Evolutionary conservation across 176 grass and related monocot genomes (phyloP).

Genomic region (Carex parvula): DNA sequence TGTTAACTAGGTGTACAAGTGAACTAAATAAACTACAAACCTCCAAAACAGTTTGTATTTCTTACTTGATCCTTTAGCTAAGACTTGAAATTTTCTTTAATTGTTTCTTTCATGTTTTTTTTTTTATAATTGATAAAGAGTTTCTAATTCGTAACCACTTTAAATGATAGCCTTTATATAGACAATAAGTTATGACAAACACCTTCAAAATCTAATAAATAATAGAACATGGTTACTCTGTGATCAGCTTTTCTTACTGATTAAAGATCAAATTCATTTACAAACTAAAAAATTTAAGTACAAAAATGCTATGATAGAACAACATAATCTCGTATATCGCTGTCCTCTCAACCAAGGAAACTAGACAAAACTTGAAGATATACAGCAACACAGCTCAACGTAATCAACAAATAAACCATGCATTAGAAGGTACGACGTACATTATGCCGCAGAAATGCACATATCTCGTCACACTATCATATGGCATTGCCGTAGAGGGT

Average conservation of each 20-base stretch:
- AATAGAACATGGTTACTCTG: too few relatives aligned
- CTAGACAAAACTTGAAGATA: background rate
- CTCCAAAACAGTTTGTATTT: too few relatives aligned
- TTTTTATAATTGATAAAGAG: too few relatives aligned
- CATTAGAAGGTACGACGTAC: background rate
- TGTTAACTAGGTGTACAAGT: too few relatives aligned
- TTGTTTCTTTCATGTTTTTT: too few relatives aligned
- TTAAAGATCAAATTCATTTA: background rate
- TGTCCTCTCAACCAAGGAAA: background rate
- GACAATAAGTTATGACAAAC: background rate
- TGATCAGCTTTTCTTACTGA: background rate
- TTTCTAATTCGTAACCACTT: background rate
- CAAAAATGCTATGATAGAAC: background rate
- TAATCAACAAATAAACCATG: background rate
- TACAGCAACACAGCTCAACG: background rate
- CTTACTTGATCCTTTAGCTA: too few relatives aligned
- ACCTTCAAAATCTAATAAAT: background rate
- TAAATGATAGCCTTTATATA: background rate
- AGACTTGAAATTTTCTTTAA: too few relatives aligned
- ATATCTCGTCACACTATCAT: background rate
- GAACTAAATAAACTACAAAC: too few relatives aligned
- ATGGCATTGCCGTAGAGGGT: conserved; percentile 8
- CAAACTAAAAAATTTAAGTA: background rate
- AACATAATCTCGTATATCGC: background rate
- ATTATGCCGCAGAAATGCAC: background rate